Evolutionary conservation across 148 eudicot genomes (phyloP), one percentile per base, ranked within the genome.

Genomic region (Vaccinium vitisidaea): DNA sequence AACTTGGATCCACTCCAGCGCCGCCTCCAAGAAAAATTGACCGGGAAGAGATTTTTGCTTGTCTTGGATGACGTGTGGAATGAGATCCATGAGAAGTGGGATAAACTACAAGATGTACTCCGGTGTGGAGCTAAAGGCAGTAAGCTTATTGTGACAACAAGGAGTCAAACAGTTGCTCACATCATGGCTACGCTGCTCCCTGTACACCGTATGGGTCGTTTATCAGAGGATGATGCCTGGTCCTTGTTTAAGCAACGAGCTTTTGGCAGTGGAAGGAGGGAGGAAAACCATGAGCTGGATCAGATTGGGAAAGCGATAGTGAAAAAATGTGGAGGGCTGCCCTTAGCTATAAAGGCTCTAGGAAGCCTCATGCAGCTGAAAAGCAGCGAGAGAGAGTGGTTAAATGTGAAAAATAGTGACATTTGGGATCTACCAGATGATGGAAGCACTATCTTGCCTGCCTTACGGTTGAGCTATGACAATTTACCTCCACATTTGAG

Each of bases 1-100:
- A 61, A 4, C 54, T 59, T 78, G 80, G 83, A 79, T 55, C 18
- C 52, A 5, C 58, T 86, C 21, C 83, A 43, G 18, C 53, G 18
- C 3, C 11, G 4, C 19, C 85, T 86, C 18, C 49, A 21, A 6
- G 75, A 83, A 55, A 43, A 39, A 43, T 32, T 86, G 63, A 43
- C 7, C 0, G 75, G 75, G 4, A 83, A 10, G 48, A 86, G 75
- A 49, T 86, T 52, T 83, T 50, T 86, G 11, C 55, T 86, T 49
- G 85, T 86, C 1, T 70, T 86, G 80, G 88, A 86, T 25, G 88
- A 79, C 12, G 83, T 83, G 0, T 83, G 88, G 88, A 86, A 83
- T 27, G 85, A 79, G 13, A 21, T 56, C 8, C 27, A 67, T 4
- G 63, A 32, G 18, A 12, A 36, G 58, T 86, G 85, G 85, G 83